Evolutionary conservation across 352 stramenopile genomes (phyloP).

Genomic region (Heterotrichella gracilis): DNA sequence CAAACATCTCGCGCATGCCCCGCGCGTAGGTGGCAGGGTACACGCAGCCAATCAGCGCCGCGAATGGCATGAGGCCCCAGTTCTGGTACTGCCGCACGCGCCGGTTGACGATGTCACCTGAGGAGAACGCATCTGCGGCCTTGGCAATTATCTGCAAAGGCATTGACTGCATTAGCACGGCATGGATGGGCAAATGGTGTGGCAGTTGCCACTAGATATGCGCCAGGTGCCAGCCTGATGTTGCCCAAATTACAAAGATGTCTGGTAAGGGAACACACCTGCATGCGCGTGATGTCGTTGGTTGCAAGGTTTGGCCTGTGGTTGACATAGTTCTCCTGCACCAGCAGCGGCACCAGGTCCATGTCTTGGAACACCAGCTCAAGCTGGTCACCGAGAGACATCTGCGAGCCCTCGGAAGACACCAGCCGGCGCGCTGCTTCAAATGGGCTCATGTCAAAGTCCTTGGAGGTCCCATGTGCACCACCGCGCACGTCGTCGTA

Average conservation of each 20-base stretch:
- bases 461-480: conserved; percentile 41
- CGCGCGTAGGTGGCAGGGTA: too few relatives aligned
- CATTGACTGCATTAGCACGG: conserved; percentile 27
- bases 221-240: too few relatives aligned
- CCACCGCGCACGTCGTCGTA: conserved; percentile 45
- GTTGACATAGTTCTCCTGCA: conserved; percentile 61
- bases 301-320: too few relatives aligned
- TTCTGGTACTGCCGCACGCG: conserved; percentile 36
- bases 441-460: conserved; percentile 61
- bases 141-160: conserved; percentile 40
- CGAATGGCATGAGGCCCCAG: conserved; percentile 65
- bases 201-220: too few relatives aligned
- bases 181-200: too few relatives aligned
- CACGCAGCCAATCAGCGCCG: conserved; percentile 48
- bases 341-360: conserved; percentile 73
- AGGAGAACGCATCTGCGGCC: conserved; percentile 39
- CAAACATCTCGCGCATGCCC: too few relatives aligned
- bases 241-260: too few relatives aligned
- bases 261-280: too few relatives aligned
- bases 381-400: conserved; percentile 41
- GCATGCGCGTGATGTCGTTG: too few relatives aligned
- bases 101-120: conserved; percentile 45
- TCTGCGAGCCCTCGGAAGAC: too few relatives aligned
- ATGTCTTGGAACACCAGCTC: conserved; percentile 95
- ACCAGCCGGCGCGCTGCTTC: conserved; percentile 63